phyloP scores from a whole-genome alignment of 2,329 filamentous ascomycete genomes.

The Fusarium irregulare region DNA sequence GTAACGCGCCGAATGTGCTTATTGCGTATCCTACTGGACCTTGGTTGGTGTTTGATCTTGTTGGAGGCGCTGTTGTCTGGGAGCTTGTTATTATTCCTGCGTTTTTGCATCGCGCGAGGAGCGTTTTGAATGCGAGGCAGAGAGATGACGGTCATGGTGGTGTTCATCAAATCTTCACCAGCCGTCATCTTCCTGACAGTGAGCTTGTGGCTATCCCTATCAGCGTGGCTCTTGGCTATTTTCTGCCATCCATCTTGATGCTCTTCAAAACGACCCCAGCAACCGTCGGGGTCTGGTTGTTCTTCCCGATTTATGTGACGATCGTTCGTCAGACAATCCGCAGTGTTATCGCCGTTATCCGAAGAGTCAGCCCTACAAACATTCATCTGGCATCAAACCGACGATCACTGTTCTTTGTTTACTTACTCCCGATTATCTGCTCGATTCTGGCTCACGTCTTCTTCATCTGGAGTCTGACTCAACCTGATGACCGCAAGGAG shows the following conservation, averaged over 20 bases:
- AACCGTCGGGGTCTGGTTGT: conserved; percentile 60
- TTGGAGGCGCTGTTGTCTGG: conserved; percentile 64
- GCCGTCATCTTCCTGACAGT: conserved; percentile 56
- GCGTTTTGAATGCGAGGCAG: conserved; percentile 46
- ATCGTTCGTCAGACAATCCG: conserved; percentile 55
- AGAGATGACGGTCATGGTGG: conserved; percentile 29
- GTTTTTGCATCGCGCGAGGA: conserved; percentile 58
- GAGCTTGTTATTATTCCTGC: conserved; percentile 63
- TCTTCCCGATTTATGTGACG: conserved; percentile 63
- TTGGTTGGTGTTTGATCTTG: conserved; percentile 62
- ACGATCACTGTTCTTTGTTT: conserved; percentile 55
- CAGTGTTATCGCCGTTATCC: conserved; percentile 41
- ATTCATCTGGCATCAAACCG: conserved; percentile 59
- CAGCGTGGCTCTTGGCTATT: conserved; percentile 60
- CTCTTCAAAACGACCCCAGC: conserved; percentile 54
- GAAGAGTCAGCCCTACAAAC: conserved; percentile 45
- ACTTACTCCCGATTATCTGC: conserved; percentile 57
- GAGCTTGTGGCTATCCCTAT: conserved; percentile 69
- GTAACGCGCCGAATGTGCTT: conserved; percentile 51
- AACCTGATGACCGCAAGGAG: conserved; percentile 59
- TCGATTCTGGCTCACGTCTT: conserved; percentile 58
- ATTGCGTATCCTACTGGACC: conserved; percentile 54
- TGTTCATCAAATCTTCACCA: conserved; percentile 32
- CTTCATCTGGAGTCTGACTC: conserved; percentile 55
- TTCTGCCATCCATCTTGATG: conserved; percentile 60